Conservation (phyloP, 148 eudicot genomes). For the Pharnaceum exiguum region DNA sequence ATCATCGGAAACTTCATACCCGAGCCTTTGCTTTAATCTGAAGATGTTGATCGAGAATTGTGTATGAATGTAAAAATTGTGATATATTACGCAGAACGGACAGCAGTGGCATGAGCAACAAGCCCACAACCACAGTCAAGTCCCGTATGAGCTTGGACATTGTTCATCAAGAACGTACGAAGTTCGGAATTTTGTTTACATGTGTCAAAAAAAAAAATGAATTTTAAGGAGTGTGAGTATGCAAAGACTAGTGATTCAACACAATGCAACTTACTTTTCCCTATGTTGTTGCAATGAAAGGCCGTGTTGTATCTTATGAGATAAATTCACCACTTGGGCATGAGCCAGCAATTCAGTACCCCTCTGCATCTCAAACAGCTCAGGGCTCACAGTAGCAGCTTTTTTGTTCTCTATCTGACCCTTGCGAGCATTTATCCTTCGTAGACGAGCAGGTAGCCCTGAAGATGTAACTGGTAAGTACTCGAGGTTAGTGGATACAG, state of each 20-base stretch:
- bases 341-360: constrained; percentile 74
- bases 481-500: constrained; percentile 17
- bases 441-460: constrained; percentile 62
- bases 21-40: constrained; percentile 77
- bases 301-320: constrained; percentile 64
- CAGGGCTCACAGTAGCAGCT: constrained; percentile 42
- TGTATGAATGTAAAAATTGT: background rate
- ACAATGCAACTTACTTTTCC: constrained; percentile 48
- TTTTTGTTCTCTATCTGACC: constrained; percentile 30
- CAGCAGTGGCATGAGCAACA: background rate
- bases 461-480: constrained; percentile 45
- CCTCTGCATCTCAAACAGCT: constrained; percentile 67
- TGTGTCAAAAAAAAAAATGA: background rate
- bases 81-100: background rate
- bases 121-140: background rate
- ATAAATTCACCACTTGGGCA: constrained; percentile 70
- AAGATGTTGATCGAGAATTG: background rate
- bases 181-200: background rate
- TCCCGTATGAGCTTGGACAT: no score
- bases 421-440: constrained; percentile 56
- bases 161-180: no score
- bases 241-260: no score
- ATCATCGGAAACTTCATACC: constrained; percentile 85
- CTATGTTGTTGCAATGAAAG: constrained; percentile 62
- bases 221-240: no score